Evolutionary conservation across 495 filamentous ascomycete genomes (phyloP), one percentile per base, ranked within the genome.

Genomic region (Achaetomiella virescens): DNA sequence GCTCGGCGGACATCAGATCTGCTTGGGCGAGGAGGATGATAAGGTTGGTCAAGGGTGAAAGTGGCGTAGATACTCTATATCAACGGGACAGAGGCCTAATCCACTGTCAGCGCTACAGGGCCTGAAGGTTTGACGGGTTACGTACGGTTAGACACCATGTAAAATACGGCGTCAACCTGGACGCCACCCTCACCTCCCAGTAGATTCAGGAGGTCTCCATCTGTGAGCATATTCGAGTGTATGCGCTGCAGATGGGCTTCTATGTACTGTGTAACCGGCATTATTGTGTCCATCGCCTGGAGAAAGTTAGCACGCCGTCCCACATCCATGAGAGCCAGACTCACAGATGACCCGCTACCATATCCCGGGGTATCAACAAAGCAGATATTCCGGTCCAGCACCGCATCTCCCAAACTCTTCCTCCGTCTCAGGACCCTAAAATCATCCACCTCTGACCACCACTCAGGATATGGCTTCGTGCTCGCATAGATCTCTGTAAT

Each of bases 281-380:
- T 82, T 35, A 87, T 88, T 42, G 84, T 83, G 48, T 83, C 84
- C 52, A 83, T 73, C 11, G 74, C 75, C 81, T 84, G 48, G 6
- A 37, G 5, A 3, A 38, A 14, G 54, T 61, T 35, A 64, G 55
- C 38, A n/a, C 17, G 10, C 46, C 14, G 15, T 17, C 17, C 20
- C 22, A 48, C 37, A 14, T 0, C 7, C 9, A n/a, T n/a, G 18
- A 3, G 1, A n/a, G 9, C n/a, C 18, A 27, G 53, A 64, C 81
- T 64, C 62, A 80, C 83, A 41, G 84, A 86, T 37, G 81, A 76
- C 33, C 78, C 79, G 62, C 70, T 75, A 15, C 79, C 79, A 69
- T 84, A 88, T n/a, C 87, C 83, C 22, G 86, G 84, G 10, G 90
- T 95, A 74, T 98, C 93, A 51, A 97, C 86, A 67, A 98, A 98